A percentile compares a stretch with the other conserved stretches of the same genome.
These are phyloP conservation scores for Hanseniaspora thailandica DNA, from an alignment of 805 yeast species.

Conservation along the genomic window DNA sequence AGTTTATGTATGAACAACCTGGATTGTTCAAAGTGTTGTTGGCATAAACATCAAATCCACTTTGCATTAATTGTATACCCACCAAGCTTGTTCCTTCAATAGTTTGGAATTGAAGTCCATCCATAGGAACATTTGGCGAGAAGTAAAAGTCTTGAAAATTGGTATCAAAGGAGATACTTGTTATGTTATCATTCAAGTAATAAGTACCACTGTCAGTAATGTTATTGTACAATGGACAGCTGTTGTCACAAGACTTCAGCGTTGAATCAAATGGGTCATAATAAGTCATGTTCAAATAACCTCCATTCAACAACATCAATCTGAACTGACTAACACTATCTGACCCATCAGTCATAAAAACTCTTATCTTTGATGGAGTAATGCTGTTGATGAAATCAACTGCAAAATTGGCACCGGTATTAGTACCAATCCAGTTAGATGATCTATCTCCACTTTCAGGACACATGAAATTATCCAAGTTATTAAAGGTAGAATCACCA, in stretches of 20 bases:
- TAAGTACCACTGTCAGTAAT: slow-evolving; percentile 24
- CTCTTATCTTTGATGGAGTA: slow-evolving; percentile 58
- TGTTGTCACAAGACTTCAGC: slow-evolving; percentile 65
- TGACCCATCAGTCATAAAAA: slow-evolving; percentile 47
- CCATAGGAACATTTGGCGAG: slow-evolving; percentile 52
- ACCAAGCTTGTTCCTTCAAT: slow-evolving; percentile 43
- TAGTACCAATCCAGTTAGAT: slow-evolving; percentile 44
- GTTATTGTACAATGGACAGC: slow-evolving; percentile 59
- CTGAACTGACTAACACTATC: slow-evolving; percentile 51
- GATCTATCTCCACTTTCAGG: slow-evolving; percentile 34
- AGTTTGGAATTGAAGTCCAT: slow-evolving; percentile 51
- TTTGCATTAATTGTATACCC: slow-evolving; percentile 62
- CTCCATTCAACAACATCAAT: slow-evolving; percentile 60
- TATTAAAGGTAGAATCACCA: slow-evolving; percentile 27
- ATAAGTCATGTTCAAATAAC: slow-evolving; percentile 86
- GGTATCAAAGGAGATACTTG: slow-evolving; percentile 30
- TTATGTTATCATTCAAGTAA: slow-evolving; percentile 23
- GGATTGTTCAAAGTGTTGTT: slow-evolving; percentile 61
- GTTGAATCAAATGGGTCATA: slow-evolving; percentile 58
- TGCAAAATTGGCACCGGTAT: slow-evolving; percentile 52
- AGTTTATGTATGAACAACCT: slow-evolving; percentile 34
- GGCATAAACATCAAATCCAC: slow-evolving; percentile 50
- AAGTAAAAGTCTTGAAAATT: slow-evolving; percentile 75
- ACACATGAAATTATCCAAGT: slow-evolving; percentile 38
- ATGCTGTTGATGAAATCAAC: slow-evolving; percentile 46